These are phyloP conservation scores for Boletus sp. DNA, from an alignment of 1,284 basidiomycete species.

Conservation along the genomic window DNA sequence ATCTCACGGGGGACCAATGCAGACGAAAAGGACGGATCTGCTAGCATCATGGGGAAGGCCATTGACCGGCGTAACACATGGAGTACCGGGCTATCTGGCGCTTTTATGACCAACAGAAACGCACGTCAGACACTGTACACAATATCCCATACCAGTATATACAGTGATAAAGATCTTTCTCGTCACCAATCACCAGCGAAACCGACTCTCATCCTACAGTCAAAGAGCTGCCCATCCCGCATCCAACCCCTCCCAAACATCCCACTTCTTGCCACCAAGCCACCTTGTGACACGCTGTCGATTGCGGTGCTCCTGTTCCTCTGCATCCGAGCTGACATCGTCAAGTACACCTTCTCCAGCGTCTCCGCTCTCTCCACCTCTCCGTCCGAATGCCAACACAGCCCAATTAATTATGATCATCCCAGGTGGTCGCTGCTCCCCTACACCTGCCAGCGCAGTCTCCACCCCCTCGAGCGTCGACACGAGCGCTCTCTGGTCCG, in stretches of 20 bases:
- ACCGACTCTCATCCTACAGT: neutral
- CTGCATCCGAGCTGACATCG: slow-evolving; percentile 40
- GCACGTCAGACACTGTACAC: no score
- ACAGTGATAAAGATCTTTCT: neutral
- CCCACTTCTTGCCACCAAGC: slow-evolving; percentile 61
- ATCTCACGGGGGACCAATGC: no score
- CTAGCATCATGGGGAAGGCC: no score
- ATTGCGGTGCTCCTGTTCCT: slow-evolving; percentile 49
- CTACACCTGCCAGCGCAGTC: slow-evolving; percentile 70
- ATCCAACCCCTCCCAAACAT: slow-evolving; percentile 61
- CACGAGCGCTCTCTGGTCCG: slow-evolving; percentile 86
- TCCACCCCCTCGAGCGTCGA: slow-evolving; percentile 80
- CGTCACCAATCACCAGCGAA: no score
- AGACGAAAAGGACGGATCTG: no score
- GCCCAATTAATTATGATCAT: slow-evolving; percentile 97
- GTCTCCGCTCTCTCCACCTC: slow-evolving; percentile 55
- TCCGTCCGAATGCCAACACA: slow-evolving; percentile 60
- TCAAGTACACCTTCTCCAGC: slow-evolving; percentile 45
- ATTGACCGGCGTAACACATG: no score
- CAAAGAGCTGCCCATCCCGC: slow-evolving; percentile 51
- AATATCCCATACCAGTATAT: neutral
- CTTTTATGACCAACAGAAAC: no score
- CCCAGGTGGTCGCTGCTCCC: slow-evolving; percentile 94
- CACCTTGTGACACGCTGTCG: slow-evolving; percentile 56
- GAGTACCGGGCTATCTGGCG: no score